Percentiles rank a stretch among this genome's conserved stretches.
phyloP scores from a whole-genome alignment of 345 rosid genomes.

The Salix udensis region DNA sequence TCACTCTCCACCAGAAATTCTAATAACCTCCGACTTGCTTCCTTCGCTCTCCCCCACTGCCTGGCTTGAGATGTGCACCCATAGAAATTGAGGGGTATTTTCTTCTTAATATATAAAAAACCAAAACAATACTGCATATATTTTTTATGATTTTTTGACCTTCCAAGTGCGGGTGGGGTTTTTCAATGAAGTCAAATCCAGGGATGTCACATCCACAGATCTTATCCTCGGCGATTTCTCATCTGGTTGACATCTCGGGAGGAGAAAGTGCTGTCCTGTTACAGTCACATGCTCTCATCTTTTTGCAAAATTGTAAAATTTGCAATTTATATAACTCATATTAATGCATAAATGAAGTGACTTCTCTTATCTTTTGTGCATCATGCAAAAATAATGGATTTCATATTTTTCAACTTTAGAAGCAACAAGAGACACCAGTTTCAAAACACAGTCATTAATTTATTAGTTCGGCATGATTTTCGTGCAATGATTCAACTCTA shows the following conservation, averaged over 20 bases:
- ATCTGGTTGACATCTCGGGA: slow-evolving; percentile 48
- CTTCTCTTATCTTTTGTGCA: not conserved
- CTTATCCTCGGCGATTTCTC: slow-evolving; percentile 58
- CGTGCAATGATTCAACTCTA: slow-evolving; percentile 17
- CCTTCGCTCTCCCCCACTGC: not conserved
- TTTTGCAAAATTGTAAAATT: not conserved
- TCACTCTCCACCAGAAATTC: not conserved
- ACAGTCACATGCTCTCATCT: slow-evolving; percentile 14
- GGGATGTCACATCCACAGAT: slow-evolving; percentile 46
- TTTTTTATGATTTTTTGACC: not conserved
- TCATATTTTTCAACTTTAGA: slow-evolving; percentile 2
- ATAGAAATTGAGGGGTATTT: slow-evolving; percentile 3
- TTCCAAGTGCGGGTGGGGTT: slow-evolving; percentile 7
- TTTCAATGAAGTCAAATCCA: slow-evolving; percentile 31
- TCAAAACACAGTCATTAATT: not conserved
- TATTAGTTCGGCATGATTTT: slow-evolving; percentile 7
- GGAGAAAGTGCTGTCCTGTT: slow-evolving; percentile 49
- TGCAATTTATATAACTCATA: not conserved
- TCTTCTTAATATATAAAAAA: not conserved
- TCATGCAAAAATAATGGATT: not conserved
- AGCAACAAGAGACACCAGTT: not conserved
- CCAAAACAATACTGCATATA: not conserved
- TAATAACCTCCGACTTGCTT: not conserved
- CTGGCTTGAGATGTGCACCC: slow-evolving; percentile 22
- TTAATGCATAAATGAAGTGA: not conserved